Conservation (phyloP, 208 protist genomes). For the Trichomonas vaginalis region DNA sequence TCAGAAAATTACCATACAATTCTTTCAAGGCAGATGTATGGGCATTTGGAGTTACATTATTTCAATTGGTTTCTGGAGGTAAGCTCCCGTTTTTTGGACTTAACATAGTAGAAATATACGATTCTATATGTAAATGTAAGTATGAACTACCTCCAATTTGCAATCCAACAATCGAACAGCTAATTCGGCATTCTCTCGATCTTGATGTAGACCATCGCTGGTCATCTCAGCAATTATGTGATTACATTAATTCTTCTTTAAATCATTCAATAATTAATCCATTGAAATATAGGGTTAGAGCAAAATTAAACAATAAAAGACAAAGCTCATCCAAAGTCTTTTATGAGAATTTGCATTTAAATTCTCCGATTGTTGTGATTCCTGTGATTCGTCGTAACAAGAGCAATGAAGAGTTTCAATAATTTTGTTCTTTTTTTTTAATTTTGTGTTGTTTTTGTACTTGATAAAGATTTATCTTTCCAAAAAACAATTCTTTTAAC, state of each 20-base stretch:
- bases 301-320: too few species aligned
- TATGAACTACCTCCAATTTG: background rate
- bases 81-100: background rate
- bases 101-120: slow-evolving; percentile 15
- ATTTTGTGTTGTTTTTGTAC: too few species aligned
- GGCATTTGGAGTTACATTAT: background rate
- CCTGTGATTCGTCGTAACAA: too few species aligned
- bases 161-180: background rate
- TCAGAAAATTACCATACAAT: background rate
- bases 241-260: background rate
- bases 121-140: background rate
- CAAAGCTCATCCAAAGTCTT: too few species aligned
- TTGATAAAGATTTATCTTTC: too few species aligned
- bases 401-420: too few species aligned
- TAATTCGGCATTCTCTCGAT: background rate
- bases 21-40: background rate
- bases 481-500: too few species aligned
- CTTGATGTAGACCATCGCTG: background rate
- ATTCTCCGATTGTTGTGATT: too few species aligned
- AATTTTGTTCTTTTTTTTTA: too few species aligned
- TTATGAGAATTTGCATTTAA: too few species aligned
- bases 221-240: background rate
- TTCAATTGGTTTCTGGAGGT: background rate
- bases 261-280: too few species aligned
- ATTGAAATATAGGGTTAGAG: too few species aligned